Evolutionary conservation across 2,329 filamentous ascomycete species (phyloP).

Genomic region (Fusarium stilboides): DNA sequence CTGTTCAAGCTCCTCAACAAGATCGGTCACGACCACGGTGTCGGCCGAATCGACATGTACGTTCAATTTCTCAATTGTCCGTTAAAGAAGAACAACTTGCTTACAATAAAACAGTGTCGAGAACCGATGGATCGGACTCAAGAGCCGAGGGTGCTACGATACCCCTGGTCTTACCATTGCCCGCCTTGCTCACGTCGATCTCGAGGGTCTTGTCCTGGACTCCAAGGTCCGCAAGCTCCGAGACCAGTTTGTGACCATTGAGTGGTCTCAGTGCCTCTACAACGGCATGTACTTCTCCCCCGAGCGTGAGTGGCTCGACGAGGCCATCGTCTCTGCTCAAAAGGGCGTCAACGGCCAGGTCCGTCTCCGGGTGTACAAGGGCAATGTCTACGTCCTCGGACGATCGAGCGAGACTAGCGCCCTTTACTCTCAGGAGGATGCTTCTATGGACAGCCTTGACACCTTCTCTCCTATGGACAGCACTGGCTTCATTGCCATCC

Average conservation of each 20-base stretch:
- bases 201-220: conserved; percentile 71
- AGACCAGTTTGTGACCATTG: conserved; percentile 65
- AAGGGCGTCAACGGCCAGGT: conserved; percentile 60
- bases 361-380: conserved; percentile 63
- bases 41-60: conserved; percentile 73
- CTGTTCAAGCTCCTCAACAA: conserved; percentile 76
- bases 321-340: conserved; percentile 68
- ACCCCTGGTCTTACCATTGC: conserved; percentile 42
- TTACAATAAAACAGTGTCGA: conserved; percentile 58
- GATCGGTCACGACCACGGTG: conserved; percentile 75
- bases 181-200: conserved; percentile 57
- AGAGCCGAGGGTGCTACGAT: conserved; percentile 58
- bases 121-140: conserved; percentile 56
- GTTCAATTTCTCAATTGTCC: background rate
- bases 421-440: conserved; percentile 66
- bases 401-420: conserved; percentile 63
- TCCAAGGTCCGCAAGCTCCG: conserved; percentile 66
- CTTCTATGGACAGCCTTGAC: conserved; percentile 68
- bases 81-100: background rate
- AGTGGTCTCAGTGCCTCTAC: conserved; percentile 62
- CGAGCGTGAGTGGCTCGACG: conserved; percentile 60
- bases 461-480: conserved; percentile 80
- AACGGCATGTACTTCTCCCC: conserved; percentile 71
- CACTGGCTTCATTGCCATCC: conserved; percentile 70
- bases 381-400: conserved; percentile 63